A percentile compares a stretch with the other conserved stretches of the same genome.
Evolutionary conservation across 2,329 filamentous ascomycete genomes (phyloP).

Genomic region (Fusarium burgessii): DNA sequence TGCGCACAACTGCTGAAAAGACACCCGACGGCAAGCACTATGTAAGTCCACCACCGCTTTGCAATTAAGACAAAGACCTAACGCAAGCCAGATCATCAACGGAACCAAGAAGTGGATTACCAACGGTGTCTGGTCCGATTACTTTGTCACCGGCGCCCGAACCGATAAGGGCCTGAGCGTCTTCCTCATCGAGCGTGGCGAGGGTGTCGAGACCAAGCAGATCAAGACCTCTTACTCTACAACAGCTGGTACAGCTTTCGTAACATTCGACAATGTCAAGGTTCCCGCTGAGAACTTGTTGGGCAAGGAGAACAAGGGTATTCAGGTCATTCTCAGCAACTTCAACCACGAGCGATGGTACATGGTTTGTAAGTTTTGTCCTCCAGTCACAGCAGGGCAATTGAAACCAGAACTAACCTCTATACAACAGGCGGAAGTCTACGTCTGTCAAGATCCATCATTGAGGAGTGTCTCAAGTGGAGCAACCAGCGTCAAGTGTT

Average conservation of each 20-base stretch:
- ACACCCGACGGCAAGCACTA: conserved; percentile 81
- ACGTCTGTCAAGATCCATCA: conserved; percentile 74
- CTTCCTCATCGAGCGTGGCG: conserved; percentile 77
- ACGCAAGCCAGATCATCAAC: conserved; percentile 63
- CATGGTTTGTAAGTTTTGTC: conserved; percentile 69
- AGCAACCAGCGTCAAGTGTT: conserved; percentile 88
- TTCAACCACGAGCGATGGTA: conserved; percentile 90
- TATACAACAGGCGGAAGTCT: conserved; percentile 63
- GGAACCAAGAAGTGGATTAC: conserved; percentile 90
- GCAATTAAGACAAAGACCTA: background rate
- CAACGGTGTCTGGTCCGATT: conserved; percentile 83
- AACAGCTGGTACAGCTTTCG: conserved; percentile 80
- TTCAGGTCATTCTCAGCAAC: conserved; percentile 85
- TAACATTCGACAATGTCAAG: conserved; percentile 89
- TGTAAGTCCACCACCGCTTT: conserved; percentile 54
- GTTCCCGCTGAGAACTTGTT: conserved; percentile 83
- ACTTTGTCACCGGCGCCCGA: conserved; percentile 84
- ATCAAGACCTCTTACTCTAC: conserved; percentile 88
- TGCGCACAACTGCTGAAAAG: conserved; percentile 83
- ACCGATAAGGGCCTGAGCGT: conserved; percentile 85
- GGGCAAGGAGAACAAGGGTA: conserved; percentile 87
- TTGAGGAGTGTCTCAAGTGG: conserved; percentile 91
- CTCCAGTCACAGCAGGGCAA: background rate
- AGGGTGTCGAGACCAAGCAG: conserved; percentile 79
- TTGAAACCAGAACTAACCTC: conserved; percentile 9